Conservation (phyloP, 768 basidiomycete species). For the Tricholoma sp. region DNA sequence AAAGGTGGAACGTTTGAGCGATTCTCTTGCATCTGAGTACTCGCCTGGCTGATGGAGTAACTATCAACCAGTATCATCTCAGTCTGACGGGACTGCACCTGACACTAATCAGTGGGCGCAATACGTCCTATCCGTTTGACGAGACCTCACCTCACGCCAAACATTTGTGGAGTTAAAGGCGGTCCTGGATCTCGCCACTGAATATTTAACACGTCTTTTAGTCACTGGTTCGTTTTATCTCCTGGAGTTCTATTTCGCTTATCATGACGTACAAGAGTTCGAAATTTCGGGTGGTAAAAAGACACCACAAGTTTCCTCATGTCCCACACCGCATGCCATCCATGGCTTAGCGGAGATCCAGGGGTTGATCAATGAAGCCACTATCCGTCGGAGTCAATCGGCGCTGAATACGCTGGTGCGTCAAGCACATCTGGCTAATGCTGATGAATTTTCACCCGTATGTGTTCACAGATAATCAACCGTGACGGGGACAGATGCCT, state of each 20-base stretch:
- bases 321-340: neutral
- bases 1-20: neutral
- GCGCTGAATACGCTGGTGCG: neutral
- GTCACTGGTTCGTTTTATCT: neutral
- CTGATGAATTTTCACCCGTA: neutral
- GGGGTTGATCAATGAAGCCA: neutral
- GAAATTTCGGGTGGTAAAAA: neutral
- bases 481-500: neutral
- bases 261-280: neutral
- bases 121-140: neutral
- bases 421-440: neutral
- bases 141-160: neutral
- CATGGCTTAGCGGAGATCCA: neutral
- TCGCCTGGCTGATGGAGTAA: neutral
- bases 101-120: neutral
- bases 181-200: neutral
- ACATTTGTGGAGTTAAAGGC: neutral
- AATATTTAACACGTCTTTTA: neutral
- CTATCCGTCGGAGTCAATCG: neutral
- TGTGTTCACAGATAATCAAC: neutral
- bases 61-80: neutral
- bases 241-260: neutral
- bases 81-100: neutral
- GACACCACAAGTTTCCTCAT: neutral
- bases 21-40: neutral